Percentiles rank a stretch among this genome's conserved stretches.
Conservation (phyloP, 371 early-diverging fungal genomes). For the Mortierella sp. region DNA sequence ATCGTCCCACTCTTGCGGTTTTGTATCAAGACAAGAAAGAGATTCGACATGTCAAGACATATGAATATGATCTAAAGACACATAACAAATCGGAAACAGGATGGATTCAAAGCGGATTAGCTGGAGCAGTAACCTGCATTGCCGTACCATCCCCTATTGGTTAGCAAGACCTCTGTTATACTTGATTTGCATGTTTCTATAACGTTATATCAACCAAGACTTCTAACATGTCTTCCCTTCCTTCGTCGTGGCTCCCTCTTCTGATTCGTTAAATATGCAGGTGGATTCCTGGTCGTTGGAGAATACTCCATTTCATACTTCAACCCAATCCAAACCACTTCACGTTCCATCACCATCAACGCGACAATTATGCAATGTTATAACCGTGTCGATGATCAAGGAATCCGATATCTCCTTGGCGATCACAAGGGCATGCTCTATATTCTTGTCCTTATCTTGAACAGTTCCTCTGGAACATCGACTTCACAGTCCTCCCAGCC, state of each 20-base stretch:
- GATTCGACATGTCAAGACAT: conserved; percentile 74
- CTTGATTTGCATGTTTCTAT: background rate
- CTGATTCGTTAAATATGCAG: conserved; percentile 25
- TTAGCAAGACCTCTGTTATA: conserved; percentile 13
- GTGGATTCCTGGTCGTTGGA: conserved; percentile 79
- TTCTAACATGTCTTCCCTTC: background rate
- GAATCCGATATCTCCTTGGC: conserved; percentile 75
- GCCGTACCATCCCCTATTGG: conserved; percentile 66
- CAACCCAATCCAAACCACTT: conserved; percentile 46
- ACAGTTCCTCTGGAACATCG: conserved; percentile 21
- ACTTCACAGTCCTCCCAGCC: conserved; percentile 6
- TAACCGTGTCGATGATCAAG: conserved; percentile 50
- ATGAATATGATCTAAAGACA: conserved; percentile 64
- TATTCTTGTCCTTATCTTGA: conserved; percentile 64
- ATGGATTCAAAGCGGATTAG: conserved; percentile 62
- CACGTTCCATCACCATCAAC: conserved; percentile 64
- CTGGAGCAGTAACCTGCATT: conserved; percentile 70
- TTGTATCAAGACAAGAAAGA: conserved; percentile 81
- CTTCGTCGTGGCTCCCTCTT: too few species aligned
- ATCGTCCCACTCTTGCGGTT: conserved; percentile 74
- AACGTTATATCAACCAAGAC: background rate
- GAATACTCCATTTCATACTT: conserved; percentile 76
- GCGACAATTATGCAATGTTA: conserved; percentile 57
- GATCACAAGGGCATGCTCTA: conserved; percentile 80
- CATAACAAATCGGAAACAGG: conserved; percentile 64